phyloP scores from a whole-genome alignment of 805 yeast genomes.

The Yamadazyma ubonensis region DNA sequence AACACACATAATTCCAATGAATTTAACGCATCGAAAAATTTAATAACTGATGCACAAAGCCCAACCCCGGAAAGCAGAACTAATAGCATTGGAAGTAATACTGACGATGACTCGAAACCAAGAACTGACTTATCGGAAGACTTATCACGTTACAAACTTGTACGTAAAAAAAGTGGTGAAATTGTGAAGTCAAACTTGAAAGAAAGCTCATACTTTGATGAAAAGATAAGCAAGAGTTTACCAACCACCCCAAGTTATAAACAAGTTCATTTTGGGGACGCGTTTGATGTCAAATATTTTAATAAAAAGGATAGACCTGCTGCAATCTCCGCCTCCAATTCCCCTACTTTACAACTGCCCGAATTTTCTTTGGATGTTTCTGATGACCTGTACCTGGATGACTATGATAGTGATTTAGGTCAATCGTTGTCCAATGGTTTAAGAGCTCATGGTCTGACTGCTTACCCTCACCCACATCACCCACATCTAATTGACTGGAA shows the following conservation, averaged over 20 bases:
- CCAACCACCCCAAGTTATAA: slow-evolving; percentile 57
- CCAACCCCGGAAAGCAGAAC: neutral
- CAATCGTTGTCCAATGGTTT: neutral
- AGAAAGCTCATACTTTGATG: slow-evolving; percentile 35
- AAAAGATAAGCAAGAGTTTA: slow-evolving; percentile 29
- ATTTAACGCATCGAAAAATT: neutral
- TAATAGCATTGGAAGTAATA: slow-evolving; percentile 1
- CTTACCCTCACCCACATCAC: slow-evolving; percentile 21
- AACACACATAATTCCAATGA: neutral
- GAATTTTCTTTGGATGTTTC: slow-evolving; percentile 18
- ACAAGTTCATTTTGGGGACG: slow-evolving; percentile 79
- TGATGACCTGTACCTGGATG: slow-evolving; percentile 16
- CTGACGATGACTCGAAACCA: slow-evolving; percentile 1
- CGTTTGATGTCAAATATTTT: slow-evolving; percentile 56
- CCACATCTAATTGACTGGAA: slow-evolving; percentile 41
- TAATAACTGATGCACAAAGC: neutral
- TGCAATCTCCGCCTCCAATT: slow-evolving; percentile 66
- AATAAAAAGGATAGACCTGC: slow-evolving; percentile 71
- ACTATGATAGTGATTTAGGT: neutral
- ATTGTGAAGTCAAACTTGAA: slow-evolving; percentile 73
- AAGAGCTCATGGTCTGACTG: slow-evolving; percentile 15
- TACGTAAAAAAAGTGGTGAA: slow-evolving; percentile 89
- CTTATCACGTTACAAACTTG: slow-evolving; percentile 30
- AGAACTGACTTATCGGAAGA: slow-evolving; percentile 3
- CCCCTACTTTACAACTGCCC: slow-evolving; percentile 45